Evolutionary conservation across 2,329 filamentous ascomycete genomes (phyloP), one percentile per base, ranked within the genome.

Genomic region (Aureobasidium sp.): DNA sequence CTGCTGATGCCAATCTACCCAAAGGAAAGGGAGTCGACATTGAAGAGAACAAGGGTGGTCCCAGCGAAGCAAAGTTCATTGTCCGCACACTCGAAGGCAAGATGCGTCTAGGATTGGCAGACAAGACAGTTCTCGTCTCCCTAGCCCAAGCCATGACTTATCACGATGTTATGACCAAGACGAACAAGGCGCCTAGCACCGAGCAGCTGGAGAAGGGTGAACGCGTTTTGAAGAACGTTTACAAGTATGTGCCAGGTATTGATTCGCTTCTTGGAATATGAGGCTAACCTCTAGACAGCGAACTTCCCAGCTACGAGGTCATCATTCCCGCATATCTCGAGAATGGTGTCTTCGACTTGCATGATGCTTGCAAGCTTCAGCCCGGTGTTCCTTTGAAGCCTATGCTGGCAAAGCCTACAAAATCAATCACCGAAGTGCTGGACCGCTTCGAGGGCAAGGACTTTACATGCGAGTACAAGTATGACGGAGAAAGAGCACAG

Each of bases 381-480:
- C 93, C 94, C 0, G 94, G 94, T 65, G 89, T 99, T 17, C 94
- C 94, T 0, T 80, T 99, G 63, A 99, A 99, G 75, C 94, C 94
- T 69, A 99, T 99, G 94, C 82, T 99, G 78, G 94, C 94, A 22
- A 97, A 97, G 70, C 94, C 94, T 3, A 99, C 94, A 11, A 99
- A 99, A 74, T 92, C 94, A 5, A 97, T 99, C 69, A 96, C 92
- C 0, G 94, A 99, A 76, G 94, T 99, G 0, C 82, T 99, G 12
- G 93, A 99, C 75, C 89, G 94, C 5, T 99, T 99, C 67, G 94
- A 97, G 72, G 87, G 89, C 66, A 94, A 96, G 72, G 89, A 88
- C 29, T 99, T 99, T 70, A 97, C 94, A 1, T 99, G 94, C 77
- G 94, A 99, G 74, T 99, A 96, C 81, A 99, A 99, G 75, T 99